Percentiles rank a stretch among this genome's conserved stretches.
These are phyloP conservation scores for Aspergillus baeticus DNA, from an alignment of 495 filamentous ascomycete genomes.

Conservation along the genomic window DNA sequence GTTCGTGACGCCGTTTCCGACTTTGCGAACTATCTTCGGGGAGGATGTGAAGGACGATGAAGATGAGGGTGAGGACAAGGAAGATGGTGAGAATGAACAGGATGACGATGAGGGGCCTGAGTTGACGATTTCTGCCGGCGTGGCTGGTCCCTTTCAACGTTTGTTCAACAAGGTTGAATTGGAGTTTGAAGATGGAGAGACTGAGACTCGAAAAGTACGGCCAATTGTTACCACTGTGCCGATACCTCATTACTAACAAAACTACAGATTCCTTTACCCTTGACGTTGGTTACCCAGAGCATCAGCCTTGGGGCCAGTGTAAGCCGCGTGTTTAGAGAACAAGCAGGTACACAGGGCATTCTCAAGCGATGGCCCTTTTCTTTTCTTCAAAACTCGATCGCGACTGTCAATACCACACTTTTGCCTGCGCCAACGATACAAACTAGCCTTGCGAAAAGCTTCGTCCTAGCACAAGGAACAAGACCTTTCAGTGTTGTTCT, in stretches of 20 bases:
- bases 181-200: conserved; percentile 26
- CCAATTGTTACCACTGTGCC: not conserved
- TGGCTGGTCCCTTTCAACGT: conserved; percentile 30
- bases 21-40: conserved; percentile 20
- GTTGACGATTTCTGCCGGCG: conserved; percentile 32
- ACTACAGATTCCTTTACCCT: conserved; percentile 30
- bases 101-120: conserved; percentile 14
- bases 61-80: conserved; percentile 16
- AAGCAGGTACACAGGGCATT: conserved; percentile 29
- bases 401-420: conserved; percentile 23
- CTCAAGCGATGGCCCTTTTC: conserved; percentile 30
- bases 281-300: conserved; percentile 24
- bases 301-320: conserved; percentile 36
- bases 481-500: conserved; percentile 35
- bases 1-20: conserved; percentile 36
- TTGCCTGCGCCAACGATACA: conserved; percentile 33
- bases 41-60: conserved; percentile 20
- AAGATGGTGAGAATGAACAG: conserved; percentile 16
- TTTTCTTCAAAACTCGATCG: conserved; percentile 29
- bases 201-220: conserved; percentile 25
- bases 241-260: conserved; percentile 3
- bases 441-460: conserved; percentile 28
- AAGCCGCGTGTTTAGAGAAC: conserved; percentile 25
- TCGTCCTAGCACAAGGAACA: conserved; percentile 32
- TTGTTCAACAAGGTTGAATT: conserved; percentile 21